Base-by-base conservation (phyloP, 2,329 filamentous ascomycete species). In the Hypoxylon sp. region DNA sequence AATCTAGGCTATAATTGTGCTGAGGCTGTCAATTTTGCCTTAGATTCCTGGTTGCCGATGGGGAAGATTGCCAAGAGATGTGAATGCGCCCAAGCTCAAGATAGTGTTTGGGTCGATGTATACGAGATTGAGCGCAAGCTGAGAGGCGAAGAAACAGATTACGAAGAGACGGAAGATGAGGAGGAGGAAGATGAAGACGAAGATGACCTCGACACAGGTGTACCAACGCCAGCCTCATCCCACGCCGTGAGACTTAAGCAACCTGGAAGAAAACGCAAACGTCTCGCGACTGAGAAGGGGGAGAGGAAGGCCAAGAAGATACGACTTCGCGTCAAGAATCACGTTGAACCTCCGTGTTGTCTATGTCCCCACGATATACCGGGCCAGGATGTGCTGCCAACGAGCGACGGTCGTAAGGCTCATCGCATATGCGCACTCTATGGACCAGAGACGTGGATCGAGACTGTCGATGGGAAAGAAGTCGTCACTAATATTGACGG, bases 1-100 rank as follows among this genome's bases (percentile, higher is more conserved):
- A 99, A 99, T 75, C 84, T 99, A 39, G 96, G 97, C 14, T 99
- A 99, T 83, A 99, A 99, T 79, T 99, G 96, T 80, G 96, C 96
- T 29, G 96, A 99, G 79, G 97, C 96, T 6, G 96, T 99, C 82
- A 99, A 99, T 78, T 99, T 99, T 80, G 96, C 95, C 4, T 90
- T 97, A 8, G 94, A 98, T 73, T 92, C 93, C 31, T 99, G 96
- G 96, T 83, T 99, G 50, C 92, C 97, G 55, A 98, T 96, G 84
- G 96, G 94, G 22, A 93, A 94, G 75, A 94, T 97, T 73, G 96
- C 96, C 14, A 97, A 98, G 81, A 97, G 96, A 79, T 99, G 96
- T 81, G 91, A 98, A 77, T 99, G 96, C 78, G 94, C 96, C 75
- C 89, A 96, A 66, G 94, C 97, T 72, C 90, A 97, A 67, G 96